Conservation (phyloP, 495 filamentous ascomycete genomes). For the Neurospora cerealis region DNA sequence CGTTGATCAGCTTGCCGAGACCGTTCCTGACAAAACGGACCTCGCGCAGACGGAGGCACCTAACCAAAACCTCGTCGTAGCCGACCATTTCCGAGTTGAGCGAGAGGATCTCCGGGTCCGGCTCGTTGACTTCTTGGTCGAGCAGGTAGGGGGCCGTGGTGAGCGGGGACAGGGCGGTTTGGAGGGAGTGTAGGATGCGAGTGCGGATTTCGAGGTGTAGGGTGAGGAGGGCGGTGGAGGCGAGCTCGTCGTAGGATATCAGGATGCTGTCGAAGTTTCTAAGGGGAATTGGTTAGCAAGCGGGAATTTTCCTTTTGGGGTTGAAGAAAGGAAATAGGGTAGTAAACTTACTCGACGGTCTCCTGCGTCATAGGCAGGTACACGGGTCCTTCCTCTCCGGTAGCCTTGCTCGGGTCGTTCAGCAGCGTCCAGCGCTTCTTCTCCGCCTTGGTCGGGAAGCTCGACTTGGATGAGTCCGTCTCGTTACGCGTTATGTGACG, state of each 20-base stretch:
- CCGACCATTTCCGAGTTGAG: constrained; percentile 72
- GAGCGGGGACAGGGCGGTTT: constrained; percentile 40
- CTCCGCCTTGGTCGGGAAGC: constrained; percentile 32
- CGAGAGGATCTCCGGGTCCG: constrained; percentile 64
- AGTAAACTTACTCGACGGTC: constrained; percentile 53
- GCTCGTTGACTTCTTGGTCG: constrained; percentile 63
- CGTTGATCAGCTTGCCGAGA: constrained; percentile 41
- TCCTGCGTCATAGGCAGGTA: constrained; percentile 86
- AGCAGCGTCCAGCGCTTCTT: constrained; percentile 76
- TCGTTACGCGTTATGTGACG: constrained; percentile 58
- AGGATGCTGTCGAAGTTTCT: constrained; percentile 78
- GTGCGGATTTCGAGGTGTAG: constrained; percentile 82
- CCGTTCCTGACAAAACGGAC: constrained; percentile 62
- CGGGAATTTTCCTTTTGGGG: neutral
- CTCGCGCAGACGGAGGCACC: constrained; percentile 57
- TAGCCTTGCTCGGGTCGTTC: constrained; percentile 43
- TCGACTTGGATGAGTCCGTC: constrained; percentile 40
- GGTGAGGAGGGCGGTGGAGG: constrained; percentile 64
- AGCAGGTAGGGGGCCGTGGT: constrained; percentile 58
- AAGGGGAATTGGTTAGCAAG: constrained; percentile 14
- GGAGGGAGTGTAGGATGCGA: constrained; percentile 61
- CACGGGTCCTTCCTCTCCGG: constrained; percentile 44
- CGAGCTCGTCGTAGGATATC: constrained; percentile 66
- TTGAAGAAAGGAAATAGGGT: neutral
- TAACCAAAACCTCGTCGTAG: constrained; percentile 71